Base-by-base conservation (phyloP, 2,329 filamentous ascomycete genomes). In the Lomentospora prolificans region DNA sequence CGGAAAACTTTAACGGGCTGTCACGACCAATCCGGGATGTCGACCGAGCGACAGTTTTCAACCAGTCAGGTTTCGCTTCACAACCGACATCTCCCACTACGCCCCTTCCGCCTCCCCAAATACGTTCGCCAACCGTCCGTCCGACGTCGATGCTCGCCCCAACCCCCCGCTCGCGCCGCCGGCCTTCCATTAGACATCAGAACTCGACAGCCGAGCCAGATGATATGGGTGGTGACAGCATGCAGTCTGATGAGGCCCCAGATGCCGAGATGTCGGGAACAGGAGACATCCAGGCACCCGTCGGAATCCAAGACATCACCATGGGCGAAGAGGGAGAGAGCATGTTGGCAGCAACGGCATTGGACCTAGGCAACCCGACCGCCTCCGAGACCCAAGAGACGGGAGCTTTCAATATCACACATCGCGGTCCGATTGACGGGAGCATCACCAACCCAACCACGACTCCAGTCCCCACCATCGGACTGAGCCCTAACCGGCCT, bases 351-450 rank as follows among this genome's bases (percentile, higher is more conserved):
- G 85, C 84, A 55, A 82, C 87, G 2, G 80, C 85, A 3, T 82
- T 95, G 31, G 85, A 87, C 28, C 72, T 96, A 58, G 82, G 85
- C 2, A 86, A 89, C 6, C 87, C 87, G 2, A 87, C 87, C 31
- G 87, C 87, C 2, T 91, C 90, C 0, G 90, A 94, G 64, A 82
- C 85, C n/a, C 87, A 90, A 63, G 89, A 95, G 62, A 82, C 88
- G 10, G 90, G 92, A 57, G 90, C 90, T 0, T 96, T 97, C 71
- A 95, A 96, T 71, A 95, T 96, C 64, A 90, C 89, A 5, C 92
- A 96, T 69, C 85, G 88, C 55, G 86, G 85, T 51, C 82, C 86
- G 1, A 82, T 94, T 33, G 90, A 96, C 65, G 90, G 89, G 52
- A 96, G 89, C 69, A 85, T 92, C 57, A 83, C 86, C 62, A 83